Percentiles rank a stretch among this genome's conserved stretches.
Evolutionary conservation across 345 rosid genomes (phyloP).

Genomic region (Passiflora organensis): DNA sequence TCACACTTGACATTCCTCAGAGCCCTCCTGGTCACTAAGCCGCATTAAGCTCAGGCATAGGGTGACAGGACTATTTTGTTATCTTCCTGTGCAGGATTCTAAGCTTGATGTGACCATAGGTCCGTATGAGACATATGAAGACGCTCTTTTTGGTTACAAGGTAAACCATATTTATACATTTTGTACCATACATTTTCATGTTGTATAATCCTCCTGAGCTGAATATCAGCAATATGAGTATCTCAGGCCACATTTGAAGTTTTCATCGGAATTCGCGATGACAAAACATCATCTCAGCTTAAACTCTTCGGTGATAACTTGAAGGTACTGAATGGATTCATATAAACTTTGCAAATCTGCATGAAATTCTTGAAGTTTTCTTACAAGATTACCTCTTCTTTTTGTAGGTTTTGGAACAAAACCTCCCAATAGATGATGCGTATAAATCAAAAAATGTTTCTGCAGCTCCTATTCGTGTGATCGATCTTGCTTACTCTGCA

Average conservation of each 20-base stretch:
- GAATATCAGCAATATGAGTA: conserved; percentile 6
- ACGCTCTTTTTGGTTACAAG: conserved; percentile 84
- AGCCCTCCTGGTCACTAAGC: too few relatives aligned
- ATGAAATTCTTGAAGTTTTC: conserved; percentile 1
- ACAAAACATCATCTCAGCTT: conserved; percentile 71
- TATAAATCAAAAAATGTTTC: conserved; percentile 65
- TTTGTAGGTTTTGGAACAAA: conserved; percentile 65
- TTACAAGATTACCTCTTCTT: background rate
- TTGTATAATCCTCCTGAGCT: background rate
- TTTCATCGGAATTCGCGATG: conserved; percentile 81
- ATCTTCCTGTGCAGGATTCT: conserved; percentile 51
- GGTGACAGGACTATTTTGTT: background rate
- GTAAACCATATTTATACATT: conserved; percentile 33
- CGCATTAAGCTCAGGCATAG: too few relatives aligned
- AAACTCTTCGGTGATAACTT: conserved; percentile 83
- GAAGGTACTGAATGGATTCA: conserved; percentile 50
- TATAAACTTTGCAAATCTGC: too few relatives aligned
- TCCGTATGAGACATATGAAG: conserved; percentile 97
- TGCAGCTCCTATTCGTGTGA: conserved; percentile 93
- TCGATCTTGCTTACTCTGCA: conserved; percentile 71
- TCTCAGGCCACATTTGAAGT: conserved; percentile 85
- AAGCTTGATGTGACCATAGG: conserved; percentile 89
- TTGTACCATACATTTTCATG: background rate
- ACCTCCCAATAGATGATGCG: conserved; percentile 77
- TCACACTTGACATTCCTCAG: too few relatives aligned